A percentile compares a stretch with the other conserved stretches of the same genome.
Conservation (phyloP, 371 early-diverging fungal species). For the Saksenaea vasiformis region DNA sequence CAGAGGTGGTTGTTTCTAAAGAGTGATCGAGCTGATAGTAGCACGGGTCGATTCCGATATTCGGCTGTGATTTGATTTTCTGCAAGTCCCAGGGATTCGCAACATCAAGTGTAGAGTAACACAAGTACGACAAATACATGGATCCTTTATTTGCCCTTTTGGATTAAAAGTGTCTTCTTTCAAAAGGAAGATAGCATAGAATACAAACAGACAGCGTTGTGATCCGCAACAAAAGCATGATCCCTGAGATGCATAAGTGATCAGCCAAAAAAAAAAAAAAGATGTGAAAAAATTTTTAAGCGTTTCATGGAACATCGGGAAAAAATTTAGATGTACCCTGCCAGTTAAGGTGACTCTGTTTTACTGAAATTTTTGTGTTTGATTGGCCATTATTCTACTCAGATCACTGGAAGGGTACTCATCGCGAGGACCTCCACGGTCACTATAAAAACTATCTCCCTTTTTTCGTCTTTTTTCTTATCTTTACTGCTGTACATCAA, state of each 20-base stretch:
- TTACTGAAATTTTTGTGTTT: constrained; percentile 11
- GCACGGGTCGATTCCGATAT: too few species aligned
- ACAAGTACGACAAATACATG: too few species aligned
- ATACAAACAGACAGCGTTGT: neutral
- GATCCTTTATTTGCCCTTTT: too few species aligned
- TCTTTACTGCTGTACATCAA: neutral
- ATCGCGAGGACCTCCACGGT: neutral
- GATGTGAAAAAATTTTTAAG: neutral
- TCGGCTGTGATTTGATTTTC: too few species aligned
- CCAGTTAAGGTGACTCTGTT: constrained; percentile 5
- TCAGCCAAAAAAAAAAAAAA: neutral
- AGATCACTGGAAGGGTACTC: neutral
- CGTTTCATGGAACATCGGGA: neutral
- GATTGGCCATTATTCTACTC: constrained; percentile 6
- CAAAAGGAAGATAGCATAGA: neutral
- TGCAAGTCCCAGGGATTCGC: too few species aligned
- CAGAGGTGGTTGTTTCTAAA: too few species aligned
- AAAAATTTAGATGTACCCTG: constrained; percentile 10
- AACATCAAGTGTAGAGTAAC: too few species aligned
- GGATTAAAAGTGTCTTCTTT: too few species aligned
- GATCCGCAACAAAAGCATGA: neutral
- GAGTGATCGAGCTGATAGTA: too few species aligned
- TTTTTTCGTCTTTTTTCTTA: neutral
- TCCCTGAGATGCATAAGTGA: neutral
- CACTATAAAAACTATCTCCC: neutral